Evolutionary conservation across 345 rosid genomes (phyloP).

Genomic region (Eucalyptus caleyi): DNA sequence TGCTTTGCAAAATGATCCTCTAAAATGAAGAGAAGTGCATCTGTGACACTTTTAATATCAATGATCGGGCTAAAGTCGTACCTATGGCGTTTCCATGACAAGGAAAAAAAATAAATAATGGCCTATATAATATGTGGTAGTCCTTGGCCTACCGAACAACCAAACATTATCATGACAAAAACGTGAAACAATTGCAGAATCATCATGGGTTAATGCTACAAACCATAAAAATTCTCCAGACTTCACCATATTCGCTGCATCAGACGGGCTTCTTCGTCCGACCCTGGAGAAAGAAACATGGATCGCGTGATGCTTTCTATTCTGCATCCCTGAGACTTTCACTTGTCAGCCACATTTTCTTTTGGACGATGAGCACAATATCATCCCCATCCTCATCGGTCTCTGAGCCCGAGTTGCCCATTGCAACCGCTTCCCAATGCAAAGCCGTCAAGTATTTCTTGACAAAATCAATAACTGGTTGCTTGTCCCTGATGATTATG

Average conservation of each 20-base stretch:
- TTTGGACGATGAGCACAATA: constrained; percentile 43
- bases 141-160: constrained; percentile 2
- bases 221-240: constrained; percentile 7
- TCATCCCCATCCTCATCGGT: constrained; percentile 53
- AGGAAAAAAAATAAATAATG: constrained; percentile 2
- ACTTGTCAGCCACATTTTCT: constrained; percentile 83
- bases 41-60: neutral
- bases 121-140: constrained; percentile 1
- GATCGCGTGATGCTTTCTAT: constrained; percentile 2
- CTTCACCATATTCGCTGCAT: constrained; percentile 2
- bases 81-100: neutral
- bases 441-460: constrained; percentile 62
- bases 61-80: neutral
- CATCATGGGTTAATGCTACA: constrained; percentile 14
- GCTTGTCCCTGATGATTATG: constrained; percentile 61
- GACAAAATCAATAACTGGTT: constrained; percentile 38
- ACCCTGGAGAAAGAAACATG: neutral
- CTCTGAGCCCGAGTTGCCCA: constrained; percentile 8
- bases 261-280: constrained; percentile 8
- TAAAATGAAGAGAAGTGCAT: neutral
- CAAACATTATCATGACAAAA: constrained; percentile 15
- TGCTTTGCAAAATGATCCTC: neutral
- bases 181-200: constrained; percentile 5
- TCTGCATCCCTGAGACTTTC: constrained; percentile 63
- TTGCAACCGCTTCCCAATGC: constrained; percentile 79